These are phyloP conservation scores for Mikania micrantha DNA, from an alignment of 129 eudicot species.

Conservation along the genomic window DNA sequence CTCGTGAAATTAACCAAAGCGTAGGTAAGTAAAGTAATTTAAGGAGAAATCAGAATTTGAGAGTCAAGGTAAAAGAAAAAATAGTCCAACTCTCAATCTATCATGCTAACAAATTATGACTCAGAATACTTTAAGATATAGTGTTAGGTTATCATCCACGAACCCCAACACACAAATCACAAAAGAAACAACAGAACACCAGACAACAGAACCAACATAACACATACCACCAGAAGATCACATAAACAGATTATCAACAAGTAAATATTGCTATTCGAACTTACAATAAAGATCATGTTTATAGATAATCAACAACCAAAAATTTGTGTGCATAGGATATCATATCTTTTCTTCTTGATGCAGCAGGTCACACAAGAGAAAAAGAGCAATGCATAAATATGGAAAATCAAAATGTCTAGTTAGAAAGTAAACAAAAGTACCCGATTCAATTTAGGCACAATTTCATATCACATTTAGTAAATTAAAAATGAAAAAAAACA, in stretches of 20 bases:
- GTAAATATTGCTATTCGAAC: neutral
- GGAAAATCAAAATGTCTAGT: neutral
- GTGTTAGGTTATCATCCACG: too few relatives aligned
- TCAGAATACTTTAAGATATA: neutral
- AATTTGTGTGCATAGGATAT: neutral
- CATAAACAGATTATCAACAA: neutral
- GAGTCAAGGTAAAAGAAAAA: neutral
- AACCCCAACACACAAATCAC: too few relatives aligned
- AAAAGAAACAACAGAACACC: too few relatives aligned
- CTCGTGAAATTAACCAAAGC: neutral
- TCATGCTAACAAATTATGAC: neutral
- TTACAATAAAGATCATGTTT: neutral
- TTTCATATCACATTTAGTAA: neutral
- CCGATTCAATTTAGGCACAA: neutral
- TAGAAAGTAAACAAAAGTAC: neutral
- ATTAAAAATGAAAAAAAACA: neutral
- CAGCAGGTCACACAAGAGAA: neutral
- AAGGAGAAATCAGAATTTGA: neutral
- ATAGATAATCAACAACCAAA: neutral
- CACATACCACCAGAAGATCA: slow-evolving; percentile 1
- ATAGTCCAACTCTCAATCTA: neutral
- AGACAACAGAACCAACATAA: too few relatives aligned
- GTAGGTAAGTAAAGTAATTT: neutral
- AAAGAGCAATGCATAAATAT: neutral
- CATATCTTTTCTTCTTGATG: neutral